These are phyloP conservation scores for Malassezia restricta DNA, from an alignment of 1,284 basidiomycete genomes.

Conservation along the genomic window DNA sequence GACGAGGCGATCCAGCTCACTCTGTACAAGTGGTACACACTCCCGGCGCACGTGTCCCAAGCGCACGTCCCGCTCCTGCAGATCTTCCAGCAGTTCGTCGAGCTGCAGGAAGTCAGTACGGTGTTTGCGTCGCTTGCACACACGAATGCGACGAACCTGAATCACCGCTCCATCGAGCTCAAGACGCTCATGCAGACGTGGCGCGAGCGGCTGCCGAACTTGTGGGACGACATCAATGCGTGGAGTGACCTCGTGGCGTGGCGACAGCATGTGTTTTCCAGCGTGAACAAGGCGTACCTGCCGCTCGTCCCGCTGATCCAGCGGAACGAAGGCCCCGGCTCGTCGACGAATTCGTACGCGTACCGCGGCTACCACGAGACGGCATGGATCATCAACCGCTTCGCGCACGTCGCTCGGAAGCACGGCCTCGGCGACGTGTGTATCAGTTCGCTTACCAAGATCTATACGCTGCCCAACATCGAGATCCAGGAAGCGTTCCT, in stretches of 20 bases:
- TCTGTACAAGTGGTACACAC: conserved; percentile 84
- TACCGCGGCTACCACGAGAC: conserved; percentile 99
- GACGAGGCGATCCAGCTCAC: conserved; percentile 96
- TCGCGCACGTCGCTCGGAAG: conserved; percentile 97
- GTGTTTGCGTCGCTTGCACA: conserved; percentile 76
- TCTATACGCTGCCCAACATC: conserved; percentile 97
- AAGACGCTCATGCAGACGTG: conserved; percentile 62
- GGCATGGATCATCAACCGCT: conserved; percentile 99
- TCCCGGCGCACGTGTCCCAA: conserved; percentile 72
- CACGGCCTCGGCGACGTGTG: conserved; percentile 94
- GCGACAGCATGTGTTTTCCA: conserved; percentile 77
- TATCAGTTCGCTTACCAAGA: conserved; percentile 85
- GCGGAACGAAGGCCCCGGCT: conserved; percentile 51
- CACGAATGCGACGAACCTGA: conserved; percentile 79
- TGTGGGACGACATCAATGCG: conserved; percentile 93
- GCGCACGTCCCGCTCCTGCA: conserved; percentile 90
- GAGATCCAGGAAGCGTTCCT: conserved; percentile 99
- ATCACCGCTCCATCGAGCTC: conserved; percentile 84
- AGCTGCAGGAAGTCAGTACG: conserved; percentile 72
- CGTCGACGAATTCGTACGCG: conserved; percentile 60
- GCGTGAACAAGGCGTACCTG: conserved; percentile 94
- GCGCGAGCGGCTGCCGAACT: conserved; percentile 90
- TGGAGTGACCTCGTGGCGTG: conserved; percentile 98
- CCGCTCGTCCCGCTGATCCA: conserved; percentile 54
- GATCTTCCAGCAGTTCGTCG: conserved; percentile 98